Percentiles rank a stretch among this genome's conserved stretches.
phyloP scores from a whole-genome alignment of 2,329 filamentous ascomycete genomes.

The Coniochaeta sp. region DNA sequence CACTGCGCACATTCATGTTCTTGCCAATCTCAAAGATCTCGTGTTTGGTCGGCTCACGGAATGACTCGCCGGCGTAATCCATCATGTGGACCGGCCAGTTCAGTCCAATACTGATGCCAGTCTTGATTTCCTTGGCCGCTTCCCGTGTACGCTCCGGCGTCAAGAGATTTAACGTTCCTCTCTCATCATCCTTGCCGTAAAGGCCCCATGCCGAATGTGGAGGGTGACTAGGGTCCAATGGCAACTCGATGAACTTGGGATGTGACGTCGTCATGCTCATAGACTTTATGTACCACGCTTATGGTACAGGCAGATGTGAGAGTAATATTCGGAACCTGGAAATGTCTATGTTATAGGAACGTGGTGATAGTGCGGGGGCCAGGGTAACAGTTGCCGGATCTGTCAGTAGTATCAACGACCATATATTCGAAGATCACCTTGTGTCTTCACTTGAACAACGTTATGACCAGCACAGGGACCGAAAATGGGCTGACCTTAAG shows the following conservation, averaged over 20 bases:
- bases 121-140: conserved; percentile 35
- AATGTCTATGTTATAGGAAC: background rate
- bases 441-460: background rate
- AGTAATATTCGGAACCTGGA: background rate
- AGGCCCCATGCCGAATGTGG: conserved; percentile 32
- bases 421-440: background rate
- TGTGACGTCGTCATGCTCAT: conserved; percentile 31
- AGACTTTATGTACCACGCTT: conserved; percentile 16
- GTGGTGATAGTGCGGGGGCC: background rate
- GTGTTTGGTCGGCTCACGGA: background rate
- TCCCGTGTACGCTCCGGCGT: conserved; percentile 32
- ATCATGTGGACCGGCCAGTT: conserved; percentile 29
- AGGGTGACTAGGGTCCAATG: conserved; percentile 33
- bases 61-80: background rate
- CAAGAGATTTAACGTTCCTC: conserved; percentile 41
- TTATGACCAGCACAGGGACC: background rate
- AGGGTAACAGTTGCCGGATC: background rate
- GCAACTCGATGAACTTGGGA: conserved; percentile 28
- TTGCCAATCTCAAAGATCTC: background rate
- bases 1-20: background rate
- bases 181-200: conserved; percentile 34
- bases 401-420: background rate
- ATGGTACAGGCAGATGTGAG: background rate
- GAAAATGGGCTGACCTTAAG: too few relatives aligned
- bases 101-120: conserved; percentile 26